phyloP scores from a whole-genome alignment of 495 filamentous ascomycete species.

The Hypoxylon trugodes region DNA sequence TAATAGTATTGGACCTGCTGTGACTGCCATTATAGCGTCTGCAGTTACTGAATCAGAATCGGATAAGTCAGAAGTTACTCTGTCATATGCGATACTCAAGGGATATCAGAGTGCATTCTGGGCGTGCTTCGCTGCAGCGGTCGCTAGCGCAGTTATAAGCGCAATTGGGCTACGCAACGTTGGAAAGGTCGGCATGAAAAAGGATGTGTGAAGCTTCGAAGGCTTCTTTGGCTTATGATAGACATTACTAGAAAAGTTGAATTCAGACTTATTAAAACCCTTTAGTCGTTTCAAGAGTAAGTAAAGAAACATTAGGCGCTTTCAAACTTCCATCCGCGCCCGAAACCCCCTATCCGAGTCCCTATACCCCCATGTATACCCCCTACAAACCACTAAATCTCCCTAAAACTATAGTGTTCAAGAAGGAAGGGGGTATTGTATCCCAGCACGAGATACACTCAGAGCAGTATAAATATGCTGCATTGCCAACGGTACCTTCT shows the following conservation, averaged over 20 bases:
- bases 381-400: too few relatives aligned
- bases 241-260: too few relatives aligned
- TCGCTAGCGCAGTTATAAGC: slow-evolving; percentile 51
- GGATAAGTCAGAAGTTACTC: slow-evolving; percentile 6
- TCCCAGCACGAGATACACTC: slow-evolving; percentile 26
- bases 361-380: too few relatives aligned
- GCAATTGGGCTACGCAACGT: slow-evolving; percentile 58
- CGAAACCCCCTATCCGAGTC: too few relatives aligned
- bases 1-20: slow-evolving; percentile 63
- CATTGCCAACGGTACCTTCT: slow-evolving; percentile 20
- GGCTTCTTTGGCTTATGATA: too few relatives aligned
- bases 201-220: too few relatives aligned
- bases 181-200: slow-evolving; percentile 64
- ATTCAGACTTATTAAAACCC: too few relatives aligned
- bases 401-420: too few relatives aligned
- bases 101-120: slow-evolving; percentile 70
- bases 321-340: too few relatives aligned
- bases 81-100: slow-evolving; percentile 53
- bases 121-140: slow-evolving; percentile 61
- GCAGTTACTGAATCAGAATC: slow-evolving; percentile 52
- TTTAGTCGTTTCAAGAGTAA: too few relatives aligned
- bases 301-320: too few relatives aligned
- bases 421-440: too few relatives aligned
- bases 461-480: slow-evolving; percentile 31
- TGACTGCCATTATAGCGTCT: slow-evolving; percentile 64